Percentiles rank a stretch among this genome's conserved stretches.
Conservation (phyloP, 805 yeast genomes). For the Yarrowia yakushimensis region DNA sequence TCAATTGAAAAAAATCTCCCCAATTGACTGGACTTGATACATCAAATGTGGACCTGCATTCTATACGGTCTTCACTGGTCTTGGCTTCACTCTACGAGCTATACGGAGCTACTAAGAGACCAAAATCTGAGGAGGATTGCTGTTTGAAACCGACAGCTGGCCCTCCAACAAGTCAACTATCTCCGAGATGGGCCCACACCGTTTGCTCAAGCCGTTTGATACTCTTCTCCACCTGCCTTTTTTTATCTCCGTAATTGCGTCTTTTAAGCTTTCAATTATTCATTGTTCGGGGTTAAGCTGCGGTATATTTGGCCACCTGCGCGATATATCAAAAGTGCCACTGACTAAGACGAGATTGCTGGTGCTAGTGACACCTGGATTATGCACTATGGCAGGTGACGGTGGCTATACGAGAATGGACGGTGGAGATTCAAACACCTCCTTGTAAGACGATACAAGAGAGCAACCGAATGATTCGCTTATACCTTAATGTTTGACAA, state of each 20-base stretch:
- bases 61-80: too few species aligned
- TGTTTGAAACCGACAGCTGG: too few species aligned
- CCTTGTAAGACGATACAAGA: too few species aligned
- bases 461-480: too few species aligned
- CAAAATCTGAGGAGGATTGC: too few species aligned
- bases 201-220: neutral
- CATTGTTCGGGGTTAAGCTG: constrained; percentile 7
- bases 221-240: neutral
- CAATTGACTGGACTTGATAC: neutral
- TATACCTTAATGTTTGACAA: too few species aligned
- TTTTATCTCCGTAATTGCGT: neutral
- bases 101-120: too few species aligned
- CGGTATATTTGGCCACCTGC: constrained; percentile 9
- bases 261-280: neutral
- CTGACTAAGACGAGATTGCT: too few species aligned
- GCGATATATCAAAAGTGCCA: neutral
- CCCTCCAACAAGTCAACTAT: neutral
- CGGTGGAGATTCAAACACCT: too few species aligned
- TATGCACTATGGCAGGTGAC: too few species aligned
- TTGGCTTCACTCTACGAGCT: too few species aligned
- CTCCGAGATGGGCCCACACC: neutral
- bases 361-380: neutral
- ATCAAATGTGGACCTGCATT: neutral
- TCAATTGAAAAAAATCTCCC: neutral
- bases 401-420: too few species aligned